Base-by-base conservation (phyloP, 441 rosid species). In the Pelargonium hybrid region DNA sequence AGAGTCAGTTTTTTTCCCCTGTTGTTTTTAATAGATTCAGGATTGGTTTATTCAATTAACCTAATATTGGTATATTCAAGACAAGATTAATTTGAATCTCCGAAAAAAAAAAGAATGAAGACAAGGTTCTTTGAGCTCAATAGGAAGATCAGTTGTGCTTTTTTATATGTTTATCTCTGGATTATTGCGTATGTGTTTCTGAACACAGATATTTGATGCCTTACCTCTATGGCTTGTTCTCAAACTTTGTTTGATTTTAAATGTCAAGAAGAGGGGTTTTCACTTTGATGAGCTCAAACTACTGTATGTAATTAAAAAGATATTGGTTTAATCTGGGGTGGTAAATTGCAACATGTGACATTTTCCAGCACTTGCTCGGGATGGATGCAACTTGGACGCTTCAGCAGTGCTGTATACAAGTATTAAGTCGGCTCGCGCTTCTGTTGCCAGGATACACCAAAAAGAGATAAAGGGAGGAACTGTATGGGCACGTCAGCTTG, bases 401-500 rank as follows among this genome's bases (percentile, higher is more conserved):
- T 93, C 97, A 68, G 96, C 96, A 48, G 84, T 93, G 70, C 92
- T 90, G 66, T 93, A 83, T 75, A 73, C 89, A 2, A 90, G 97
- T 83, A 91, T 93, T 74, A 87, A 85, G 75, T 87, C 84, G 43
- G 96, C 98, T 56, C 84, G 92, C 37, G 80, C 85, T 34, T 83
- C 87, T 73, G 96, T 91, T 76, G 81, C 74, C 65, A 65, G 39
- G 71, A 66, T 91, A 34, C 97, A 93, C 82, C 95, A 87, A 73
- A 90, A 87, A 71, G 84, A 84, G 64, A 79, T 91, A 43, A 81
- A 76, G 39, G 98, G 93, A 43, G 85, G 81, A 61, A 48, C 71
- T 73, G 82, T 91, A 64, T 93, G 98, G 98, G 97, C 97, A 25
- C 91, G 97, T 18, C 98, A 93, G 83, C 87, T 93, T 37, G 98